Evolutionary conservation across 108 stramenopile genomes (phyloP).

Genomic region (Parmales sp.): DNA sequence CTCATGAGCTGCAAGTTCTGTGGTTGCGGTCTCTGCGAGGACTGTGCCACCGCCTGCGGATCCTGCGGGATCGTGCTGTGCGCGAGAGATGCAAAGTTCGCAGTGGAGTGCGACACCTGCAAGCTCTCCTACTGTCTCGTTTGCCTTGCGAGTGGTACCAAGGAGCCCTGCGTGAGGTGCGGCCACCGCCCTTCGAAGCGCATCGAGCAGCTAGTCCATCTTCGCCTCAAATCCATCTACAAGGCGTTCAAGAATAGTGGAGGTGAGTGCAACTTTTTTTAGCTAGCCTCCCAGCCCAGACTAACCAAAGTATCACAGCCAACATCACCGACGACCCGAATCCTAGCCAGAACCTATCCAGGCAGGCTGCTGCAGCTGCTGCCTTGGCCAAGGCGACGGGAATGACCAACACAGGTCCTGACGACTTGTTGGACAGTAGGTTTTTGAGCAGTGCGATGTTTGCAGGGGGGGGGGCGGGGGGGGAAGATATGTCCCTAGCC

Average conservation of each 20-base stretch:
- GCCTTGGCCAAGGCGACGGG: constrained; percentile 3
- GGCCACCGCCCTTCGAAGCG: constrained; percentile 75
- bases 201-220: constrained; percentile 79
- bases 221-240: constrained; percentile 78
- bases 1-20: constrained; percentile 83
- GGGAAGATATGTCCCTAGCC: constrained; percentile 29
- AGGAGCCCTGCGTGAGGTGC: constrained; percentile 80
- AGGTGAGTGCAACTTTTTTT: constrained; percentile 27
- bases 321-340: not conserved
- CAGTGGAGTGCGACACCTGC: constrained; percentile 86
- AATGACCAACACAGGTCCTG: not conserved
- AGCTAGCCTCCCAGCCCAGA: not conserved
- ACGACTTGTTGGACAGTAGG: no score
- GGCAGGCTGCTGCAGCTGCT: constrained; percentile 10
- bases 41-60: constrained; percentile 83
- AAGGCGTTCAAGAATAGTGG: constrained; percentile 77
- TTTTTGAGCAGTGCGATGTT: no score
- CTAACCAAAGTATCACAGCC: not conserved
- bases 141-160: constrained; percentile 71
- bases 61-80: constrained; percentile 83
- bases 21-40: constrained; percentile 79
- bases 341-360: no score
- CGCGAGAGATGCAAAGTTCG: constrained; percentile 81
- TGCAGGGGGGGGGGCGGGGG: no score
- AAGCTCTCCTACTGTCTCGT: constrained; percentile 77